Evolutionary conservation across 148 eudicot genomes (phyloP).

Genomic region (Silene conica): DNA sequence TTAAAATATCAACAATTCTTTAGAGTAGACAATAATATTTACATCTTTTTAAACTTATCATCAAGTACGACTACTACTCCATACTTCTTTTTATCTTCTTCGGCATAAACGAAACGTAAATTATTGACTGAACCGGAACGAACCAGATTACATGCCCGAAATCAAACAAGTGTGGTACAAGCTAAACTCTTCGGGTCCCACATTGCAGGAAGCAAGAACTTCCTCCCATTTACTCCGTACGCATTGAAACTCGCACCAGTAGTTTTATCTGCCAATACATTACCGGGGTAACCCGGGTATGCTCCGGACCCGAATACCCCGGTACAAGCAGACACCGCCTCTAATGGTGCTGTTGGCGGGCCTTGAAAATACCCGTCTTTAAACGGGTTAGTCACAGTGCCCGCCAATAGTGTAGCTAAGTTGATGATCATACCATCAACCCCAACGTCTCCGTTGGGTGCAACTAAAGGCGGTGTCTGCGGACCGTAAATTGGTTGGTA

Average conservation of each 20-base stretch:
- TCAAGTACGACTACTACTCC: background rate
- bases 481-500: constrained; percentile 54
- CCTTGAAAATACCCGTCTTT: constrained; percentile 54
- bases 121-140: background rate
- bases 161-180: constrained; percentile 38
- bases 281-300: constrained; percentile 49
- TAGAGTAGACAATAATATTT: background rate
- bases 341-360: constrained; percentile 40
- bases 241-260: constrained; percentile 61
- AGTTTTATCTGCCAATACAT: constrained; percentile 33
- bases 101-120: background rate
- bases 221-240: constrained; percentile 46
- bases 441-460: constrained; percentile 58
- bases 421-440: constrained; percentile 63
- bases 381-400: constrained; percentile 55
- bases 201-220: constrained; percentile 54
- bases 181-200: constrained; percentile 48
- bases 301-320: constrained; percentile 58
- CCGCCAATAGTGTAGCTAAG: constrained; percentile 49
- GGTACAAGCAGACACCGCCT: constrained; percentile 60
- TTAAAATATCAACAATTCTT: background rate
- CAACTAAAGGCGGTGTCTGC: constrained; percentile 40
- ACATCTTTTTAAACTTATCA: background rate
- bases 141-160: background rate
- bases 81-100: background rate